These are phyloP conservation scores for Colletotrichum sp. DNA, from an alignment of 2,329 filamentous ascomycete genomes.

Conservation along the genomic window DNA sequence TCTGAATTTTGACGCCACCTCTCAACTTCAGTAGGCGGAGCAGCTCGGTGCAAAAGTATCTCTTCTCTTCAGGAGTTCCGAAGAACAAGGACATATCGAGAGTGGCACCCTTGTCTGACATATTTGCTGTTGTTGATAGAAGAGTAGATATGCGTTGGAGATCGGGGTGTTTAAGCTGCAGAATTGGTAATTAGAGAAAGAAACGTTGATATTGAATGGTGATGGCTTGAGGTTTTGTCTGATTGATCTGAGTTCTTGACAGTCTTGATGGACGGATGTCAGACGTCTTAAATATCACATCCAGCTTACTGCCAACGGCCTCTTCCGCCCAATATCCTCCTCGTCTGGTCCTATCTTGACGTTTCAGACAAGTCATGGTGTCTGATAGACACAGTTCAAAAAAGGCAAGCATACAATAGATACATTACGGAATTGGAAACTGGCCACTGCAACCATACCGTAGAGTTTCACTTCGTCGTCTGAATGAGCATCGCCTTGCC, in stretches of 20 bases:
- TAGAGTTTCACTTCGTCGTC: background rate
- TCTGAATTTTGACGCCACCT: conserved; percentile 27
- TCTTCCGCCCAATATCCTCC: background rate
- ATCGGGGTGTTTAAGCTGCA: accelerated
- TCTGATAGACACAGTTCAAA: background rate
- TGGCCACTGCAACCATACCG: background rate
- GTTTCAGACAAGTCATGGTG: background rate
- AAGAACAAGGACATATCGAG: conserved; percentile 34
- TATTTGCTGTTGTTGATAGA: background rate
- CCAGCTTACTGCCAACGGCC: background rate
- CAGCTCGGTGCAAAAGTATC: conserved; percentile 27
- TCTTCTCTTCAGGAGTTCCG: conserved; percentile 27
- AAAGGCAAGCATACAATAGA: background rate
- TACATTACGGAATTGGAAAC: background rate
- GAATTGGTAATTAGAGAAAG: too few relatives aligned
- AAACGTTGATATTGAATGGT: background rate
- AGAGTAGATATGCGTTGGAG: background rate
- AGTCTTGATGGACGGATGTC: background rate
- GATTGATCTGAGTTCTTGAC: background rate
- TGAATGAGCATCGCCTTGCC: background rate
- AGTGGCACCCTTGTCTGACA: conserved; percentile 5
- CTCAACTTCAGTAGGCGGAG: conserved; percentile 24
- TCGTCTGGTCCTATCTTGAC: background rate
- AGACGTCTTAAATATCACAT: background rate
- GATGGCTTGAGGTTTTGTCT: background rate